Conservation (phyloP, 768 basidiomycete genomes). For the Boletus vinaceobasis region DNA sequence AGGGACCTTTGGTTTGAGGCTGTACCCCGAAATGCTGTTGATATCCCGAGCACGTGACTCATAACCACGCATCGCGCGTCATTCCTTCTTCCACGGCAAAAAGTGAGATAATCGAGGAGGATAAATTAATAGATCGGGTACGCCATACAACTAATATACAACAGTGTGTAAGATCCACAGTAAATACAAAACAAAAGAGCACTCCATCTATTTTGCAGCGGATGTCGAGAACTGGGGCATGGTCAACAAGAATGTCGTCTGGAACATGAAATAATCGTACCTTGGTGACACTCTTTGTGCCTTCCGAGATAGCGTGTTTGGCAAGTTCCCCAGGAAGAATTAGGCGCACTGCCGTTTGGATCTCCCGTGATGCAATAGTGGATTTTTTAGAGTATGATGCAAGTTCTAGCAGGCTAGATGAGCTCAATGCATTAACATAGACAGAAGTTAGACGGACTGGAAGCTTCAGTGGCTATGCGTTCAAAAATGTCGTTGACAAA, state of each 20-base stretch:
- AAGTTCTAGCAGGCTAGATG: conserved; percentile 55
- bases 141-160: conserved; percentile 34
- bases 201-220: conserved; percentile 36
- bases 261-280: conserved; percentile 16
- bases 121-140: conserved; percentile 31
- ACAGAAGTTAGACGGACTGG: conserved; percentile 50
- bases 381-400: conserved; percentile 99
- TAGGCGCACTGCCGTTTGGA: conserved; percentile 92
- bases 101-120: neutral
- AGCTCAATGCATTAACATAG: neutral
- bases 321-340: conserved; percentile 97
- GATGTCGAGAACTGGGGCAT: conserved; percentile 41
- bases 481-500: conserved; percentile 96
- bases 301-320: conserved; percentile 98
- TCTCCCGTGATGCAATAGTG: conserved; percentile 97
- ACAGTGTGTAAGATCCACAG: conserved; percentile 13
- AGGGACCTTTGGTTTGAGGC: too few relatives aligned
- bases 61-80: neutral
- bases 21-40: too few relatives aligned
- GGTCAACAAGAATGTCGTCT: neutral
- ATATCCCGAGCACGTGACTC: neutral
- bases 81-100: neutral
- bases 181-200: conserved; percentile 16
- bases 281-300: conserved; percentile 74
- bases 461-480: conserved; percentile 86